Percentiles rank a stretch among this genome's conserved stretches.
These are phyloP conservation scores for Pleurotus sapidus DNA, from an alignment of 768 basidiomycete species.

Conservation along the genomic window DNA sequence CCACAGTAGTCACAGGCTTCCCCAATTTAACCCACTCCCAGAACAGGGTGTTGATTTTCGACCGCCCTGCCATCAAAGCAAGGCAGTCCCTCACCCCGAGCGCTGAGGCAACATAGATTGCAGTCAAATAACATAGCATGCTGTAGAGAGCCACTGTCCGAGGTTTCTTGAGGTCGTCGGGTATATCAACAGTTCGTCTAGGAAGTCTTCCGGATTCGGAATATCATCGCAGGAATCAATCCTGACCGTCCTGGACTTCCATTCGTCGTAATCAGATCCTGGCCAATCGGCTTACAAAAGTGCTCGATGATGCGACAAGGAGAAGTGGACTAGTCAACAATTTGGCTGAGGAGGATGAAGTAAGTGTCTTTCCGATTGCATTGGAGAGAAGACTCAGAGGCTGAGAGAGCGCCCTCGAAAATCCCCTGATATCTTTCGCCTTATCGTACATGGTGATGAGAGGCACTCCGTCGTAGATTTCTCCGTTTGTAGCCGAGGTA, in stretches of 20 bases:
- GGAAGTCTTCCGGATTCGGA: not conserved
- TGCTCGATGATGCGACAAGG: not conserved
- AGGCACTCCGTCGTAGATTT: conserved; percentile 12
- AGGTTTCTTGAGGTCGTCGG: not conserved
- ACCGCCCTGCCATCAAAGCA: no score
- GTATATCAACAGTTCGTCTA: not conserved
- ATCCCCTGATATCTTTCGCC: conserved; percentile 1
- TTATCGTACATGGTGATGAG: conserved; percentile 13
- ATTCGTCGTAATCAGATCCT: not conserved
- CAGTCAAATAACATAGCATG: no score
- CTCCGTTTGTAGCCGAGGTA: not conserved
- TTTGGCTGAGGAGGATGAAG: not conserved
- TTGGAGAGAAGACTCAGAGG: no score
- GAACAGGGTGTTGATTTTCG: no score
- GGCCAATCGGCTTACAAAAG: conserved; percentile 4
- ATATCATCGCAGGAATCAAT: not conserved
- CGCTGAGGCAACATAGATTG: no score
- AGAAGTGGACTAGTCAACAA: not conserved
- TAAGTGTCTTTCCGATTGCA: no score
- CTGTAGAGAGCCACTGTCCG: not conserved
- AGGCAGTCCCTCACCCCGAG: no score
- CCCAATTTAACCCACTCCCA: no score
- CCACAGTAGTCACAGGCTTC: no score
- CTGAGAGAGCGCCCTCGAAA: conserved; percentile 9
- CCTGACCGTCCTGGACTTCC: not conserved